Evolutionary conservation across 2,329 filamentous ascomycete genomes (phyloP).

Genomic region (Cytospora piceae): DNA sequence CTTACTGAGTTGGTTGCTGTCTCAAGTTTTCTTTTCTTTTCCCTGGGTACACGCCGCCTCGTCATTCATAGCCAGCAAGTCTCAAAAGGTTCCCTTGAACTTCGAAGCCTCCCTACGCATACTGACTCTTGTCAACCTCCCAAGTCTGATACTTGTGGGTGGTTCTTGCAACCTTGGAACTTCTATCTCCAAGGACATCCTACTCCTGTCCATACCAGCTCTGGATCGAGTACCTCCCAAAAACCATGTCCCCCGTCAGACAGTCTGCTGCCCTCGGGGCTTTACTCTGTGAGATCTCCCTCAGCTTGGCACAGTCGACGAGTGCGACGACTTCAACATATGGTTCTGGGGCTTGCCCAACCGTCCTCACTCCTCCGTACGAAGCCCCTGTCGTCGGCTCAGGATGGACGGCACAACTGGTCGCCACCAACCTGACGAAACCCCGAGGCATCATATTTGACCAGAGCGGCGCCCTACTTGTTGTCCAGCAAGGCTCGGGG

Average conservation of each 20-base stretch:
- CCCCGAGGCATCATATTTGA: conserved; percentile 54
- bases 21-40: neutral
- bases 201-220: neutral
- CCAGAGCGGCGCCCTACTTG: conserved; percentile 47
- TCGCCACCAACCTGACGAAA: conserved; percentile 39
- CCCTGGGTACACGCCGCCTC: neutral
- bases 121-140: neutral
- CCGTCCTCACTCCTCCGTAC: conserved; percentile 35
- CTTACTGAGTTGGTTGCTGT: neutral
- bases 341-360: conserved; percentile 33
- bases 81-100: neutral
- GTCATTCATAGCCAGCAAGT: neutral
- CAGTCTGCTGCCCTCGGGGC: neutral
- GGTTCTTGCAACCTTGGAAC: too few relatives aligned
- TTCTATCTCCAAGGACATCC: neutral
- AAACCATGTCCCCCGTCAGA: neutral
- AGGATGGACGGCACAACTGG: conserved; percentile 42
- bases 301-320: conserved; percentile 14
- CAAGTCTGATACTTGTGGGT: neutral
- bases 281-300: neutral
- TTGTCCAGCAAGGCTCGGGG: conserved; percentile 49
- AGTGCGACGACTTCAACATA: neutral
- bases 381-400: conserved; percentile 37
- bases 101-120: neutral
- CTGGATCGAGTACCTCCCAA: neutral